Conservation (phyloP, 1,284 basidiomycete species). For the Peniophora sp. region DNA sequence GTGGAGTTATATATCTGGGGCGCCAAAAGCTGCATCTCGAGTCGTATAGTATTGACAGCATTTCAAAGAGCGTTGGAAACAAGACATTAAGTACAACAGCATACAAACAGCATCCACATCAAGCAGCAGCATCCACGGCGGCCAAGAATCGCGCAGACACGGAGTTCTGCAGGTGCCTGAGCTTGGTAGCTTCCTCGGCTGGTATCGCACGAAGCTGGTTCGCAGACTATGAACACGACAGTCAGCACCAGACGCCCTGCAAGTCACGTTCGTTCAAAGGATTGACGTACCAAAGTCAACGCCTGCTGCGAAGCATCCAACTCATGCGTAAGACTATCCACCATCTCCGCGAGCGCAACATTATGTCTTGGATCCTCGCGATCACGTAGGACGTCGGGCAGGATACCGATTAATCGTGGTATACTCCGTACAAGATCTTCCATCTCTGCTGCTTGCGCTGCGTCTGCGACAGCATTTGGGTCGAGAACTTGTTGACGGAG, state of each 20-base stretch:
- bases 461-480: constrained; percentile 34
- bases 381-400: constrained; percentile 63
- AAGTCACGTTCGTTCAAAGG: neutral
- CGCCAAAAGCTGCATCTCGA: no score
- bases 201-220: constrained; percentile 32
- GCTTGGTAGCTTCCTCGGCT: constrained; percentile 38
- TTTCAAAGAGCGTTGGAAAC: no score
- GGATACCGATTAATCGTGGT: constrained; percentile 59
- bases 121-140: constrained; percentile 21
- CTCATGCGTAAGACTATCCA: constrained; percentile 49
- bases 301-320: constrained; percentile 55
- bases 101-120: constrained; percentile 1
- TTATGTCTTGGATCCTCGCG: constrained; percentile 51
- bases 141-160: constrained; percentile 37
- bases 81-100: no score
- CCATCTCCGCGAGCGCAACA: constrained; percentile 71
- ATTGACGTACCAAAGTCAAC: constrained; percentile 47
- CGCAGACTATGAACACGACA: constrained; percentile 21
- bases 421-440: constrained; percentile 53
- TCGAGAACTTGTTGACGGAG: constrained; percentile 41
- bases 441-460: constrained; percentile 41
- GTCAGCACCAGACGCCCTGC: neutral
- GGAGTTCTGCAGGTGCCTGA: constrained; percentile 45
- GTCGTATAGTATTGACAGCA: no score
- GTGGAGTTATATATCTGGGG: no score